Evolutionary conservation across 2,329 filamentous ascomycete species (phyloP), one percentile per base, ranked within the genome.

Genomic region (Thermothelomyces thermophilus): DNA sequence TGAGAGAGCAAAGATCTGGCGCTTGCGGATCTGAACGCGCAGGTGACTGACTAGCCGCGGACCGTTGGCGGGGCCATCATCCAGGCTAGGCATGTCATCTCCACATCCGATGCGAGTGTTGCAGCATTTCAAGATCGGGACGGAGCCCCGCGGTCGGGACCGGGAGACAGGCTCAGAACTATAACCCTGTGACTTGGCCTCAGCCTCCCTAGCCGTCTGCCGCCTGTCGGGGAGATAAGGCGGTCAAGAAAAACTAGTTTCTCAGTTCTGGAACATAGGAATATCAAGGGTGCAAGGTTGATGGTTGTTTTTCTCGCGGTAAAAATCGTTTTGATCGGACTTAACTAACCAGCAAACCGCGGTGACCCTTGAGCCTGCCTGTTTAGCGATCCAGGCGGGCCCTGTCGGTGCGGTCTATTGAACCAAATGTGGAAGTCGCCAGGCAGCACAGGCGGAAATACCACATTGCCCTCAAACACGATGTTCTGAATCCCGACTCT

Each of bases 381-480:
- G 33, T 44, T 48, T 48, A 45, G 45, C 45, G 41, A 35, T 14
- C 44, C 35, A 35, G 19, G 20, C 26, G 19, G 39, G 37, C n/a
- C 33, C 33, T 34, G 1, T 8, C 37, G 17, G 3, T 5, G 4
- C 10, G 19, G 30, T 36, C 19, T 52, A 52, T 52, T 48, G 50
- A 41, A 7, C 4, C 45, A 16, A 28, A 48, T 44, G 14, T 28
- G 44, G 44, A 51, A 40, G 39, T 26, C 40, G 14, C 34, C 30
- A 52, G 50, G 50, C 50, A 52, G 49, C 44, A 47, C 24, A 43
- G 49, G 33, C 39, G 10, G 6, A 44, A 46, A 44, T 46, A 22
- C 42, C 30, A 46, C 48, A 6, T 45, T 14, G 24, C 9, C 24
- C 9, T 26, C 24, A 26, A 9, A 26, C 5, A 26, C 24, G 24